A percentile compares a stretch with the other conserved stretches of the same genome.
Conservation (phyloP, 2,329 filamentous ascomycete genomes). For the Botrytis fabae region DNA sequence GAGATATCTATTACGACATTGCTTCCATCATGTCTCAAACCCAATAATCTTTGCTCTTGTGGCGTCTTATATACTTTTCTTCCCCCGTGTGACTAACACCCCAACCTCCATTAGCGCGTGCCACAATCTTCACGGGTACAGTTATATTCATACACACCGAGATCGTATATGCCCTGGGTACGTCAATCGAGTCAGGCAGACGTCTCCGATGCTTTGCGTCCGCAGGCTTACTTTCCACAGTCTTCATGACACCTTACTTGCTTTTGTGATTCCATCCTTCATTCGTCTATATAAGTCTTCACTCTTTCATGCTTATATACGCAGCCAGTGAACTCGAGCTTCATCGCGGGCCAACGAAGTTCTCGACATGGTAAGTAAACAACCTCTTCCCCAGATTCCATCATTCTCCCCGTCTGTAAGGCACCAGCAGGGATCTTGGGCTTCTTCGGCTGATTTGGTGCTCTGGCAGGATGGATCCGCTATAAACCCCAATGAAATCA, state of each 20-base stretch:
- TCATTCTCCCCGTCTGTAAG: conserved; percentile 6
- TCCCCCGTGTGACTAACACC: conserved; percentile 35
- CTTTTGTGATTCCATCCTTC: conserved; percentile 6
- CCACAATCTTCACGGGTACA: conserved; percentile 27
- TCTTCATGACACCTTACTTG: conserved; percentile 15
- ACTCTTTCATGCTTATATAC: conserved; percentile 19
- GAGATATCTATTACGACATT: conserved; percentile 6
- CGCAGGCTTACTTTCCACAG: neutral
- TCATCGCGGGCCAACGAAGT: conserved; percentile 13
- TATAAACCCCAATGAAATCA: conserved; percentile 48
- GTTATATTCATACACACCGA: conserved; percentile 15
- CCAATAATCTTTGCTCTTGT: conserved; percentile 15
- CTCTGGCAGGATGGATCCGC: conserved; percentile 47
- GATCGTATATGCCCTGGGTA: conserved; percentile 3
- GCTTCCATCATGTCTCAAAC: conserved; percentile 19
- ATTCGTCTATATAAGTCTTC: conserved; percentile 20
- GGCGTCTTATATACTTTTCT: conserved; percentile 24
- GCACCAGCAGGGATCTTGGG: neutral
- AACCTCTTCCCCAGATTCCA: neutral
- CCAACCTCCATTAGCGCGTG: conserved; percentile 32
- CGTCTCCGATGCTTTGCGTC: conserved; percentile 14
- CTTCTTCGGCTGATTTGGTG: conserved; percentile 8
- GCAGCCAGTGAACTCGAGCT: conserved; percentile 11
- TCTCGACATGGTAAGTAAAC: conserved; percentile 22
- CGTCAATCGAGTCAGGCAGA: conserved; percentile 18